A percentile compares a stretch with the other conserved stretches of the same genome.
These are phyloP conservation scores for Ulmus americana DNA, from an alignment of 331 rosid genomes.

Conservation along the genomic window DNA sequence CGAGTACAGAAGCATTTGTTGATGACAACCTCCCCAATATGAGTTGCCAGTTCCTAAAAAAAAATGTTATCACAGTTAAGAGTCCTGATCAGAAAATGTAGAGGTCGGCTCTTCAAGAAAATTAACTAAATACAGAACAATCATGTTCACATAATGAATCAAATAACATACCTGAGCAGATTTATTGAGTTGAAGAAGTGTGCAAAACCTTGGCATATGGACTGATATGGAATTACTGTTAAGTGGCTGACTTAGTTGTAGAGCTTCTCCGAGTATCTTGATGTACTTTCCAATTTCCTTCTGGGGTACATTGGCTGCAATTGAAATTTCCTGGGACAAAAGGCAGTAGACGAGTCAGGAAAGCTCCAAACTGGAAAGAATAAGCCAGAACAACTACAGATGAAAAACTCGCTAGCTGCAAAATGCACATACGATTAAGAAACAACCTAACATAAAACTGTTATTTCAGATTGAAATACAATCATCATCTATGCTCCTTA, in stretches of 20 bases:
- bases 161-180: slow-evolving; percentile 77
- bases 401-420: background rate
- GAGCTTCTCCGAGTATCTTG: slow-evolving; percentile 92
- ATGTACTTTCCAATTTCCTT: slow-evolving; percentile 93
- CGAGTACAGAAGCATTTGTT: slow-evolving; percentile 99
- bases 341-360: slow-evolving; percentile 18
- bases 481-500: background rate
- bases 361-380: slow-evolving; percentile 8
- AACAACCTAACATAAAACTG: background rate
- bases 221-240: slow-evolving; percentile 93
- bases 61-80: background rate
- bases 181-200: slow-evolving; percentile 90
- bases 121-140: background rate
- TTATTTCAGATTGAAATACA: background rate
- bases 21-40: slow-evolving; percentile 93
- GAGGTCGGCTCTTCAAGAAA: background rate
- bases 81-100: slow-evolving; percentile 14
- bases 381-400: background rate
- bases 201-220: slow-evolving; percentile 95
- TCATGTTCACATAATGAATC: slow-evolving; percentile 12
- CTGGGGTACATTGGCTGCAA: slow-evolving; percentile 89
- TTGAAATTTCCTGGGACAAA: slow-evolving; percentile 74
- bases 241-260: slow-evolving; percentile 91
- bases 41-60: slow-evolving; percentile 85
- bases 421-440: background rate